Conservation (phyloP, 768 basidiomycete species). For the Pholiota microspora region DNA sequence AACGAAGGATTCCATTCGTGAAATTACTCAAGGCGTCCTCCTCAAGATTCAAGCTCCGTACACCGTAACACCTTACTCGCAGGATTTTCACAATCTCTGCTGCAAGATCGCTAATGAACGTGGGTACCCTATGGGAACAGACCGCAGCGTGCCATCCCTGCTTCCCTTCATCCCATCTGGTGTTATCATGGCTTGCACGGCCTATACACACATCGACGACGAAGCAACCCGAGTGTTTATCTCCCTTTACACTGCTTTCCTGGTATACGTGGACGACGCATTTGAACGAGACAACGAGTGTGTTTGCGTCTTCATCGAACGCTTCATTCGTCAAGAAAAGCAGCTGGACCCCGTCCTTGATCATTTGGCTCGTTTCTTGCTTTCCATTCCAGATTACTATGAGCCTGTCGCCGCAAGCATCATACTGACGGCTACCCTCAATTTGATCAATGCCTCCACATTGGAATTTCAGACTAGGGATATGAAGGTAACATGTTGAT, state of each 20-base stretch:
- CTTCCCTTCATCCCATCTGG: slow-evolving; percentile 27
- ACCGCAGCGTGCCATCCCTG: slow-evolving; percentile 2
- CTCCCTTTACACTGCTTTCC: slow-evolving; percentile 37
- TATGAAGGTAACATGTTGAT: slow-evolving; percentile 11
- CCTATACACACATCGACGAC: slow-evolving; percentile 28
- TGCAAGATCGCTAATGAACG: not conserved
- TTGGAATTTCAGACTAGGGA: slow-evolving; percentile 14
- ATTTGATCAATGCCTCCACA: slow-evolving; percentile 29
- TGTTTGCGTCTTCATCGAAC: slow-evolving; percentile 31
- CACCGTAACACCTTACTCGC: slow-evolving; percentile 3
- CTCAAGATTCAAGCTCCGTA: not conserved
- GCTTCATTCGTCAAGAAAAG: slow-evolving; percentile 22
- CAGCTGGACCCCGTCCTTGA: slow-evolving; percentile 32
- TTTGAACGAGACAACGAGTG: slow-evolving; percentile 21
- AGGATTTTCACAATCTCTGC: slow-evolving; percentile 4
- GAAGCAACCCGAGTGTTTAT: slow-evolving; percentile 30
- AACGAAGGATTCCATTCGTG: not conserved
- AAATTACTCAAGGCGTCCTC: not conserved
- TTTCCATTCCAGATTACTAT: slow-evolving; percentile 26
- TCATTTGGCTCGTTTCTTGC: slow-evolving; percentile 30
- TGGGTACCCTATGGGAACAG: slow-evolving; percentile 7
- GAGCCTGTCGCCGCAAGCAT: slow-evolving; percentile 28
- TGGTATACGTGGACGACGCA: slow-evolving; percentile 35
- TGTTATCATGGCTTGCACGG: slow-evolving; percentile 24
- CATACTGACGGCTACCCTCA: slow-evolving; percentile 34